A percentile compares a stretch with the other conserved stretches of the same genome.
Conservation (phyloP, 495 filamentous ascomycete species). For the Penicillium roqueforti region DNA sequence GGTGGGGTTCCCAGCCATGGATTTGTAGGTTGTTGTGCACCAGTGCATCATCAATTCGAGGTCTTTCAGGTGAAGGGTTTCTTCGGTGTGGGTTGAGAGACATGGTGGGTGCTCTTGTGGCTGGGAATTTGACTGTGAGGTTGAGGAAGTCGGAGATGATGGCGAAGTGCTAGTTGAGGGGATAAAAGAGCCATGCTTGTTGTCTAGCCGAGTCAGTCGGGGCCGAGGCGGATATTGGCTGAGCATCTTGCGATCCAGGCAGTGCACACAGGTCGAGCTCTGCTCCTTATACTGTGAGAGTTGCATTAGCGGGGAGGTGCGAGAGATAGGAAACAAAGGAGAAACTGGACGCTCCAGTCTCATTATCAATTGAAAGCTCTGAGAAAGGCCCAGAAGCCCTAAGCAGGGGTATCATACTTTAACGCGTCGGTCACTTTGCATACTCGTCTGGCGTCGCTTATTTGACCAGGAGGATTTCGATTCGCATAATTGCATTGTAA, state of each 20-base stretch:
- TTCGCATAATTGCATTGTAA: not conserved
- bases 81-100: constrained; percentile 5
- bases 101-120: not conserved
- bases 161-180: constrained; percentile 15
- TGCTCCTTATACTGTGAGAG: not conserved
- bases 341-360: not conserved
- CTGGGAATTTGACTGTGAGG: not conserved
- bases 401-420: constrained; percentile 4
- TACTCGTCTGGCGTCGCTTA: constrained; percentile 16
- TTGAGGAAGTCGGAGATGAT: not conserved
- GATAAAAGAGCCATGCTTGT: constrained; percentile 16
- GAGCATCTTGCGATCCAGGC: constrained; percentile 31
- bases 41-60: constrained; percentile 47
- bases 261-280: constrained; percentile 28
- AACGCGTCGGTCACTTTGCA: constrained; percentile 12
- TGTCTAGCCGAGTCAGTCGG: constrained; percentile 25
- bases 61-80: constrained; percentile 26
- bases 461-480: constrained; percentile 8
- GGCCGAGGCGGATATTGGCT: constrained; percentile 29
- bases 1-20: constrained; percentile 30
- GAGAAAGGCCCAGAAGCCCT: not conserved
- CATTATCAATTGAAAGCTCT: not conserved
- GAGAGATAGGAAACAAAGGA: not conserved
- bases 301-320: not conserved
- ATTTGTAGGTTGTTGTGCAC: constrained; percentile 42